Percentiles rank a stretch among this genome's conserved stretches.
These are phyloP conservation scores for Senecio squalidus DNA, from an alignment of 140 eudicot genomes.

Conservation along the genomic window DNA sequence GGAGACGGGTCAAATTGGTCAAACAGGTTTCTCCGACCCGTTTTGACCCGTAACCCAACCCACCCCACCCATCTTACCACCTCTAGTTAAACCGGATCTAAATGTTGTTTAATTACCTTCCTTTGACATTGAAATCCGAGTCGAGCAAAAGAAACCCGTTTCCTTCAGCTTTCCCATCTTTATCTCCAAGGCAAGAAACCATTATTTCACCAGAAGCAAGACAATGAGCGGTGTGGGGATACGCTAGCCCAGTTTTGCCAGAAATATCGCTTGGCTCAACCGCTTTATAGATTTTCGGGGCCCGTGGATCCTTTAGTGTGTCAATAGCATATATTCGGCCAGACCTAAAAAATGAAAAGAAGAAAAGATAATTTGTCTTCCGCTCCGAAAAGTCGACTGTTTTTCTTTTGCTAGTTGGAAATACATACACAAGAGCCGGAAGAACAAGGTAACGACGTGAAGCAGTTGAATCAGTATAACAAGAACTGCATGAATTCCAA, in stretches of 20 bases:
- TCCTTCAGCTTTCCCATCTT: slow-evolving; percentile 87
- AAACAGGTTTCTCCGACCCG: too few species aligned
- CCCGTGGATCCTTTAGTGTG: slow-evolving; percentile 71
- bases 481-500: slow-evolving; percentile 98
- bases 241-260: slow-evolving; percentile 83
- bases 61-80: neutral
- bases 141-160: slow-evolving; percentile 93
- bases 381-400: slow-evolving; percentile 2
- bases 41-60: neutral
- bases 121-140: slow-evolving; percentile 89
- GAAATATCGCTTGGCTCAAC: slow-evolving; percentile 78
- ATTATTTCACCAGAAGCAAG: slow-evolving; percentile 98
- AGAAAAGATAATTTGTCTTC: too few species aligned
- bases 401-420: slow-evolving; percentile 4
- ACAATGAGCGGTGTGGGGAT: slow-evolving; percentile 96
- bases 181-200: slow-evolving; percentile 93
- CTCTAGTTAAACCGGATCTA: neutral
- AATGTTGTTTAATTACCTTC: slow-evolving; percentile 66
- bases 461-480: slow-evolving; percentile 68
- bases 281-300: slow-evolving; percentile 73
- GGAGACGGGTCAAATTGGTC: too few species aligned
- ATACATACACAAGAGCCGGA: slow-evolving; percentile 78
- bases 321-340: slow-evolving; percentile 83
- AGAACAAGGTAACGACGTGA: slow-evolving; percentile 83
- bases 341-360: slow-evolving; percentile 52